Percentiles rank a stretch among this genome's conserved stretches.
These are phyloP conservation scores for Boletus rubroflammeus DNA, from an alignment of 768 basidiomycete genomes.

Conservation along the genomic window DNA sequence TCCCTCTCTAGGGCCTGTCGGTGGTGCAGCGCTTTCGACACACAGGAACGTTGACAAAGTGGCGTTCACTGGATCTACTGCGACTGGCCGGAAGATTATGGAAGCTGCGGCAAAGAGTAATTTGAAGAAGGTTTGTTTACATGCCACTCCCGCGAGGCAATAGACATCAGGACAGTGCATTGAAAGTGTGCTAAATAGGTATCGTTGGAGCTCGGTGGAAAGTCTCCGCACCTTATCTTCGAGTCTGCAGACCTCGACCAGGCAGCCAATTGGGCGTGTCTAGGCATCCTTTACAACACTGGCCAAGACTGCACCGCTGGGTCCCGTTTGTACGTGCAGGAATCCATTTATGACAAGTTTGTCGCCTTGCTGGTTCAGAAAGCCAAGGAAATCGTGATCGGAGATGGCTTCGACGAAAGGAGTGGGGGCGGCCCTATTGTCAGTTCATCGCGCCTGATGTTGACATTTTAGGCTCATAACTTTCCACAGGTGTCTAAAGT, in stretches of 20 bases:
- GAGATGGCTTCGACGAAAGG: conserved; percentile 75
- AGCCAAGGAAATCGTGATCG: conserved; percentile 67
- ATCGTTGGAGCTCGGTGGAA: conserved; percentile 92
- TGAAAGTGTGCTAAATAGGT: conserved; percentile 43
- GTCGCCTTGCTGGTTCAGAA: conserved; percentile 59
- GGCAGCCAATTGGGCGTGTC: conserved; percentile 83
- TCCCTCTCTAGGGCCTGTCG: conserved; percentile 75
- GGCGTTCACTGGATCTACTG: conserved; percentile 91
- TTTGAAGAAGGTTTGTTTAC: conserved; percentile 72
- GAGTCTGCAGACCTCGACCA: conserved; percentile 83
- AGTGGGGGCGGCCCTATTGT: conserved; percentile 84
- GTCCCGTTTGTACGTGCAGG: conserved; percentile 86
- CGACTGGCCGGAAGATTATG: conserved; percentile 87
- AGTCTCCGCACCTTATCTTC: conserved; percentile 86
- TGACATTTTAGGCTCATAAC: conserved; percentile 5
- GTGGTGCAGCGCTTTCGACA: conserved; percentile 78
- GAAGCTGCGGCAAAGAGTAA: conserved; percentile 91
- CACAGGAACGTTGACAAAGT: conserved; percentile 91
- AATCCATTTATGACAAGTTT: conserved; percentile 84
- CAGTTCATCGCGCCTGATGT: conserved; percentile 25
- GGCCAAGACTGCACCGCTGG: conserved; percentile 96
- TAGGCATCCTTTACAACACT: conserved; percentile 84
- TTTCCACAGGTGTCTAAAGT: conserved; percentile 66
- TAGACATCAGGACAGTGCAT: conserved; percentile 7
- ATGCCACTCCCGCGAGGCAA: conserved; percentile 28